phyloP scores from a whole-genome alignment of 2,329 filamentous ascomycete species.

The Metarhizium humberi region DNA sequence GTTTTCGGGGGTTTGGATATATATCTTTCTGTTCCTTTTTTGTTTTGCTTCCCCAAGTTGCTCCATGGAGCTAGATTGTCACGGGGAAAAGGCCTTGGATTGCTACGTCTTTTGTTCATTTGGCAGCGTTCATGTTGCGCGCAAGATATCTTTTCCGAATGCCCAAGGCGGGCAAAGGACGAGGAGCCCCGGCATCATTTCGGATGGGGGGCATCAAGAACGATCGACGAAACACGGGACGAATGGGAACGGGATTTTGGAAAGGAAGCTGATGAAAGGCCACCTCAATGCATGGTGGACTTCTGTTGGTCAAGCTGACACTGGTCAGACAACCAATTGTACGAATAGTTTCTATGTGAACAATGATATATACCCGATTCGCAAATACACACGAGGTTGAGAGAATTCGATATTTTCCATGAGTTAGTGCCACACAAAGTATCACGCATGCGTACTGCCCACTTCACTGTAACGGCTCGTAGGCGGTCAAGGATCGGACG shows the following conservation, averaged over 20 bases:
- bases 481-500: background rate
- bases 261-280: background rate
- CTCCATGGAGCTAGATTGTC: background rate
- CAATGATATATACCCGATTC: slow-evolving; percentile 11
- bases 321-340: slow-evolving; percentile 4
- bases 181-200: background rate
- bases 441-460: background rate
- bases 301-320: background rate
- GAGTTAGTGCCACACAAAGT: no score
- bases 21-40: slow-evolving; percentile 3
- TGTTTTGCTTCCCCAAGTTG: background rate
- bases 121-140: slow-evolving; percentile 11
- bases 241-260: background rate
- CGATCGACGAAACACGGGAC: background rate
- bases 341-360: slow-evolving; percentile 9
- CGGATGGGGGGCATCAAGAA: background rate
- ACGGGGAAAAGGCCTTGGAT: background rate
- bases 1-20: slow-evolving; percentile 11
- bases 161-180: background rate
- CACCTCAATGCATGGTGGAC: background rate
- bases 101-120: background rate
- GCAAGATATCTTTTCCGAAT: background rate
- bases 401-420: background rate
- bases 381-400: background rate
- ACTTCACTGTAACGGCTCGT: no score